A percentile compares a stretch with the other conserved stretches of the same genome.
phyloP scores from a whole-genome alignment of 1,284 basidiomycete genomes.

The Phlebopus sp. region DNA sequence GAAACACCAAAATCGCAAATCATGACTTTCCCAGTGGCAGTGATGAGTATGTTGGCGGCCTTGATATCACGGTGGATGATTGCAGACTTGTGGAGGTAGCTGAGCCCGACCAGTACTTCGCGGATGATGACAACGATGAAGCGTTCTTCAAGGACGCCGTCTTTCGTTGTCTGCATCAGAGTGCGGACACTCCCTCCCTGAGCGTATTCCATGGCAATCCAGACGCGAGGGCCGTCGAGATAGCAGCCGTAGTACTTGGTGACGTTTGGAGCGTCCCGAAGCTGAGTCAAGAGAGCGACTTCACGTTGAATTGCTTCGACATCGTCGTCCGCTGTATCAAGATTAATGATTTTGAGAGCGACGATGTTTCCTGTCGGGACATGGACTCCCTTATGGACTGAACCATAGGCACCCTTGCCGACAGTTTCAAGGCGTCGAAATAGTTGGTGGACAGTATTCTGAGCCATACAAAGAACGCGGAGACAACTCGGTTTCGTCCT shows the following conservation, averaged over 20 bases:
- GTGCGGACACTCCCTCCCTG: constrained; percentile 94
- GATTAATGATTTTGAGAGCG: constrained; percentile 97
- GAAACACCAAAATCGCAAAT: constrained; percentile 98
- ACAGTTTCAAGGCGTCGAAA: constrained; percentile 73
- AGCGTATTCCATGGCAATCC: constrained; percentile 99
- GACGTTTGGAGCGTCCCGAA: constrained; percentile 87
- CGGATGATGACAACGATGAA: constrained; percentile 87
- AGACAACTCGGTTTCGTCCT: background rate
- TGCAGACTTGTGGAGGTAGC: constrained; percentile 88
- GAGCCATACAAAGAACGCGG: constrained; percentile 30
- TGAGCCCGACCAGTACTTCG: constrained; percentile 84
- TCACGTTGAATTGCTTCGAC: constrained; percentile 97
- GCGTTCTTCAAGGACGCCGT: constrained; percentile 84
- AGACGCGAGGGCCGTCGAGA: constrained; percentile 91
- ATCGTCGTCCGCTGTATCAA: constrained; percentile 96
- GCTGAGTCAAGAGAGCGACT: constrained; percentile 88
- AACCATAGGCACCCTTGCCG: constrained; percentile 95
- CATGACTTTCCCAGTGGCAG: constrained; percentile 83
- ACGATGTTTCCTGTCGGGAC: constrained; percentile 83
- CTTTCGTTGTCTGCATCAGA: constrained; percentile 81
- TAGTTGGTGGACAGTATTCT: constrained; percentile 55
- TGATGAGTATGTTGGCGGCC: constrained; percentile 92
- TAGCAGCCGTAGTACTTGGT: constrained; percentile 96
- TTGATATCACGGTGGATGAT: constrained; percentile 98
- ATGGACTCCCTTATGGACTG: constrained; percentile 92